Evolutionary conservation across 2,329 filamentous ascomycete genomes (phyloP), one percentile per base, ranked within the genome.

Genomic region (Plectosphaerella cucumerina): DNA sequence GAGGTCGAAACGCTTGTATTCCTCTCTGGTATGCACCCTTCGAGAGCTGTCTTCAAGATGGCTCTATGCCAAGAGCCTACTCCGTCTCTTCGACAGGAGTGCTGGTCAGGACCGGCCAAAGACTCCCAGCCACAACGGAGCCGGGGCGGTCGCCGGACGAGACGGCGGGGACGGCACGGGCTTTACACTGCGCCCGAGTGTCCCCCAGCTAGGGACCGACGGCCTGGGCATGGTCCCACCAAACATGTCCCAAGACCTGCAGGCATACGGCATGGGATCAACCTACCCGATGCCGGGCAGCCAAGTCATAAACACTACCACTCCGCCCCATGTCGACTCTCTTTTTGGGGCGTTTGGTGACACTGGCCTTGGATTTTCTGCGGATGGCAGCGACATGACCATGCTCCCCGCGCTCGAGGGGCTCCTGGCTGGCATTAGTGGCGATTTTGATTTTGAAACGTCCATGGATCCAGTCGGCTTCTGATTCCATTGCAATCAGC

Each of bases 21-120:
- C 65, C 10, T 63, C 61, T 8, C 58, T 68, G 21, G 52, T 66
- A n/a, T 44, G 57, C 10, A 59, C 63, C 2, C 50, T 68, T 3
- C 55, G 59, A 1, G 62, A 59, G 5, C 52, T 68, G 15, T 59
- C 61, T 2, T 47, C 52, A 2, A 59, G 66, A 8, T 68, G 66
- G 66, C 52, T 63, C 12, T 67, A 66, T 51, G 66, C 64, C 2
- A 58, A 58, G 12, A 68, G 64, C 44, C 52, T 68, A 1, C 15
- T 65, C 17, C 58, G 58, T 1, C 56, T 68, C 1, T 68, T 68
- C 50, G 59, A 65, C 17, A 57, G 60, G 12, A 39, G 31, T 9
- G 26, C 12, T 11, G 26, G 26, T 11, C 26, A 31, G 6, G 26
- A 31, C 26, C 4, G 26, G 12, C 26, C 26, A 3, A 8, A 11